Base-by-base conservation (phyloP, 352 stramenopile species). In the Pythium monospermum region DNA sequence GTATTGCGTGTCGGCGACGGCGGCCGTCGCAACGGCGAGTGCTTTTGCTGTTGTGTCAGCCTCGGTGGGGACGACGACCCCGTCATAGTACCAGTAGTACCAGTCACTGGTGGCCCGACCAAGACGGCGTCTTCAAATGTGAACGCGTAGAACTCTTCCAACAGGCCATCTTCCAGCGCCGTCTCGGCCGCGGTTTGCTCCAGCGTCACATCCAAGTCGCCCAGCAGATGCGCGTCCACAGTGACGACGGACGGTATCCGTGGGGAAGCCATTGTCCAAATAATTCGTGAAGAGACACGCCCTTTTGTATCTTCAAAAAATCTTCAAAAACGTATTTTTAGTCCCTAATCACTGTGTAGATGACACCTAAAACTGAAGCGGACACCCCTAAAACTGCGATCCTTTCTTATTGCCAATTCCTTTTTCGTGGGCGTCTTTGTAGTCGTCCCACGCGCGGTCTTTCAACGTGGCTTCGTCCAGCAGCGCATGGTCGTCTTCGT, bases 361-460 rank as follows among this genome's bases (percentile, higher is more conserved):
- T n/a, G n/a, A n/a, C n/a, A n/a, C n/a, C n/a, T n/a, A n/a, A n/a
- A n/a, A n/a, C n/a, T n/a, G n/a, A n/a, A n/a, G n/a, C n/a, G n/a
- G n/a, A n/a, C n/a, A n/a, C n/a, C n/a, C n/a, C 58, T 97, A 95
- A 80, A 97, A 93, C 82, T 98, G 66, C 59, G 87, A 97, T 18
- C 81, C 87, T 57, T 89, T 93, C 71, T 99, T 99, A 72, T 99
- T 99, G 47, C 96, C 96, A 67, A 96, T 97, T 25, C 96, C 96
- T 55, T 84, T 85, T 23, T 91, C 87, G 66, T 99, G 97, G 19
- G 91, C 85, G 50, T 98, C 96, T 70, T 98, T 98, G 76, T 83
- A 99, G 71, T 98, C 89, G 69, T 99, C 96, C 96, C 96, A 99
- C 16, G 87, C 72, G 37, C 94, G 84, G 65, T 99, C 96, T 33